Percentiles rank a stretch among this genome's conserved stretches.
Conservation (phyloP, 768 basidiomycete genomes). For the Lentinula sp. region DNA sequence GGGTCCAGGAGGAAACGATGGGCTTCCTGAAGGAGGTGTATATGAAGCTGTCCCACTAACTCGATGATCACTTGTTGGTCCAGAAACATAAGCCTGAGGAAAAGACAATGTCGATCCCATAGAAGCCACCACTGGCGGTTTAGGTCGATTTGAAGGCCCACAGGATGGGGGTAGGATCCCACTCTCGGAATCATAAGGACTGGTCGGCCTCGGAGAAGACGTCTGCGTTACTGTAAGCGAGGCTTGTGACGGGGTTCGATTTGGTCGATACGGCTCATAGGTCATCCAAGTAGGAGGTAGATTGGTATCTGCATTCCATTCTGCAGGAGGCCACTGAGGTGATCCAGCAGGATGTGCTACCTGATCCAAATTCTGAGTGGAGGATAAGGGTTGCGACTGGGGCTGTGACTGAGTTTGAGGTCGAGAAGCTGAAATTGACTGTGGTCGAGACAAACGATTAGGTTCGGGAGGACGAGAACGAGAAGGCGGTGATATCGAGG, state of each 20-base stretch:
- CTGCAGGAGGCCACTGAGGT: slow-evolving; percentile 38
- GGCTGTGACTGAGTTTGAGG: background rate
- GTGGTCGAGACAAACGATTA: background rate
- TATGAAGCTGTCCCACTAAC: background rate
- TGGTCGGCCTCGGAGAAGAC: background rate
- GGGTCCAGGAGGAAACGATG: background rate
- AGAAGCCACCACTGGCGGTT: background rate
- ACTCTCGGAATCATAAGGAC: background rate
- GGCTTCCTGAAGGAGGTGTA: background rate
- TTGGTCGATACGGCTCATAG: background rate
- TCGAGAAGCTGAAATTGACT: background rate
- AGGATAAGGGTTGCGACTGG: background rate
- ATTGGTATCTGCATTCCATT: slow-evolving; percentile 23
- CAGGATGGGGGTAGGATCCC: background rate
- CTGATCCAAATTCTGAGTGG: background rate
- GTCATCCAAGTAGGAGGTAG: background rate
- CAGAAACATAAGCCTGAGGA: background rate
- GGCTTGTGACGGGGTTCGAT: background rate
- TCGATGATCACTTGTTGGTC: background rate
- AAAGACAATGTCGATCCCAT: background rate
- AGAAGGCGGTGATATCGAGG: slow-evolving; percentile 1
- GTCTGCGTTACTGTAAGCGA: background rate
- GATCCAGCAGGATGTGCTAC: slow-evolving; percentile 11
- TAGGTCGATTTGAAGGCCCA: background rate
- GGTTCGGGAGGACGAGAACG: background rate